Conservation (phyloP, 208 protist genomes). For the Leishmania tarentolae region DNA sequence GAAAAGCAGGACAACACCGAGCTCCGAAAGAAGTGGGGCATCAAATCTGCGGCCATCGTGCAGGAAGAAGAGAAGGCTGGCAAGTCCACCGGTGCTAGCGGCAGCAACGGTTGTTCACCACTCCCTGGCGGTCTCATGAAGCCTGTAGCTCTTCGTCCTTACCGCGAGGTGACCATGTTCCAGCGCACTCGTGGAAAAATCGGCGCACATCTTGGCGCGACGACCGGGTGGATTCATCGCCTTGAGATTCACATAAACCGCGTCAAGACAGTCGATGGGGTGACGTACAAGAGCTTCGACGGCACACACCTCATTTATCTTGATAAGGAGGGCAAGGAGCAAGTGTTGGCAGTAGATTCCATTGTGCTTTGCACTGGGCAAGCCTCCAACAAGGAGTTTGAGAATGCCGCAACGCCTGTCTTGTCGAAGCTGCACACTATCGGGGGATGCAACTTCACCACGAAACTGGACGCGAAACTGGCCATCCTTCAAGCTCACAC, state of each 20-base stretch:
- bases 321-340: constrained; percentile 37
- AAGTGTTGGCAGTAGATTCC: constrained; percentile 65
- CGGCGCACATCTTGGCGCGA: constrained; percentile 76
- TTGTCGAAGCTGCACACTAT: constrained; percentile 41
- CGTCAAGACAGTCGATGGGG: constrained; percentile 75
- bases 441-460: constrained; percentile 70
- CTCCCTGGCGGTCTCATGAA: constrained; percentile 51
- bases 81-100: not conserved
- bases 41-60: constrained; percentile 26
- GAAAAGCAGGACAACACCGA: constrained; percentile 29
- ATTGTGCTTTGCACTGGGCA: constrained; percentile 92
- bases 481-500: constrained; percentile 78
- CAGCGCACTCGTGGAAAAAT: constrained; percentile 85
- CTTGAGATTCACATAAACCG: constrained; percentile 74
- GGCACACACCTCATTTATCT: constrained; percentile 63
- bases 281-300: constrained; percentile 84
- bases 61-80: not conserved
- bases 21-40: constrained; percentile 81
- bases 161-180: constrained; percentile 59
- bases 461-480: constrained; percentile 74
- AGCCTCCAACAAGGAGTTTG: constrained; percentile 57
- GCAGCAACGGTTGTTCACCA: not conserved
- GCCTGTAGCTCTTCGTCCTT: constrained; percentile 20
- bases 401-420: constrained; percentile 21
- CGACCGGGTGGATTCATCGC: constrained; percentile 93